A percentile compares a stretch with the other conserved stretches of the same genome.
These are phyloP conservation scores for Kwoniella newhampshirensis DNA, from an alignment of 768 basidiomycete species.

Conservation along the genomic window DNA sequence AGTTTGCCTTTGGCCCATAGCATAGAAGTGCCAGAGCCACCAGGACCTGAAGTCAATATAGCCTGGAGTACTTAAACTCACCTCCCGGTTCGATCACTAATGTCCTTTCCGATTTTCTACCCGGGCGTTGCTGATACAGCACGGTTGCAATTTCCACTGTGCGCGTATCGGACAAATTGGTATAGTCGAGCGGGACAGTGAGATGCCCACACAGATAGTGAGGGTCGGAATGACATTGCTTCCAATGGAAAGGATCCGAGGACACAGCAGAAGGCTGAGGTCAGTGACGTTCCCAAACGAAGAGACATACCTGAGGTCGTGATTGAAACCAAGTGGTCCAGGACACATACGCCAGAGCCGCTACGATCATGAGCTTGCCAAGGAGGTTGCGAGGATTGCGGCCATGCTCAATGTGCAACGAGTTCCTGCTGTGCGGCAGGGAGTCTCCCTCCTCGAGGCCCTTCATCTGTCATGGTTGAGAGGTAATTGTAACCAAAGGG, in stretches of 20 bases:
- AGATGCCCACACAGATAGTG: constrained; percentile 17
- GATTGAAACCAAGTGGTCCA: too few relatives aligned
- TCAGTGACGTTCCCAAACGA: too few relatives aligned
- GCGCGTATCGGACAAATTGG: constrained; percentile 15
- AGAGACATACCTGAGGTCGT: too few relatives aligned
- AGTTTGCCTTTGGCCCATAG: constrained; percentile 14
- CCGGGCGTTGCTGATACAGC: constrained; percentile 11
- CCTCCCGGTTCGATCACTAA: constrained; percentile 27
- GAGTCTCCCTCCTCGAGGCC: too few relatives aligned
- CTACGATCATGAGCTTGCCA: too few relatives aligned
- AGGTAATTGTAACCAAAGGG: too few relatives aligned
- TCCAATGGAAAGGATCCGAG: constrained; percentile 5
- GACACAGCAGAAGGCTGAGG: too few relatives aligned
- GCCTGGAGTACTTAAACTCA: neutral
- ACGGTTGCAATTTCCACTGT: constrained; percentile 7
- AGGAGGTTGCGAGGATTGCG: too few relatives aligned
- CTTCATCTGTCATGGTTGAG: too few relatives aligned
- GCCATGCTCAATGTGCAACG: too few relatives aligned
- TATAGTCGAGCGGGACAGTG: constrained; percentile 22
- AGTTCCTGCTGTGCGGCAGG: too few relatives aligned
- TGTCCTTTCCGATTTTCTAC: constrained; percentile 6
- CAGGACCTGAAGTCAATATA: constrained; percentile 2
- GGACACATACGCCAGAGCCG: too few relatives aligned
- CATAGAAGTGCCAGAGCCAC: constrained; percentile 17
- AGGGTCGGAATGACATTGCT: constrained; percentile 3